Evolutionary conservation across 169 alveolate genomes (phyloP), one percentile per base, ranked within the genome.

Genomic region (Neospora caninum): DNA sequence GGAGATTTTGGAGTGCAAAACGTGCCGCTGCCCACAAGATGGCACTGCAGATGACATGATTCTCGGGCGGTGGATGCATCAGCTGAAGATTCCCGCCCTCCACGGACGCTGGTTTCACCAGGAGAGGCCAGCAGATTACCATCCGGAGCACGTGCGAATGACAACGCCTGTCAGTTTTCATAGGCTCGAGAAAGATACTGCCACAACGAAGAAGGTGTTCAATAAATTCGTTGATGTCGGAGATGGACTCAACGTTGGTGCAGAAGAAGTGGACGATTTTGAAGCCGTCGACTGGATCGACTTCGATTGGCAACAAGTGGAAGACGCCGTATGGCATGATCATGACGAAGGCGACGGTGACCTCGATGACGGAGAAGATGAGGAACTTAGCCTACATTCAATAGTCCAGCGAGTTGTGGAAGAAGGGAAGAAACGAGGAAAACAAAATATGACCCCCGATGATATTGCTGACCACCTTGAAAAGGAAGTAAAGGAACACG

Each of bases 21-120:
- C 36, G 49, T 91, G 94, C 91, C 34, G 45, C 38, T 91, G 94
- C 45, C 91, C 94, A 4, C 34, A 45, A 0, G 91, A 91, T 38
- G 94, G 94, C 27, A 80, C 91, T 2, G 94, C 91, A 9, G 94
- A 91, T 69, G 94, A 91, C 69, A 91, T 91, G 94, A 41, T 91
- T 38, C 69, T 91, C 41, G 94, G 94, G 86, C 38, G 80, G 83
- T 91, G 94, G 94, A 49, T 78, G 91, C 89, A 82, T 27, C 54
- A 64, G 34, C 70, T 91, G 87, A 73, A 58, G 87, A 31, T 91
- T 27, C 94, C 94, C 10, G 64, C 87, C 39, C 69, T 80, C 84
- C 94, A 91, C 78, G 83, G 89, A 29, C 41, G 91, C 27, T 84
- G 91, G 49, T 38, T 91, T 34, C 94, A 91, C 64, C 94, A 91